Evolutionary conservation across 768 basidiomycete species (phyloP).

Genomic region (Glaciozyma martinii): DNA sequence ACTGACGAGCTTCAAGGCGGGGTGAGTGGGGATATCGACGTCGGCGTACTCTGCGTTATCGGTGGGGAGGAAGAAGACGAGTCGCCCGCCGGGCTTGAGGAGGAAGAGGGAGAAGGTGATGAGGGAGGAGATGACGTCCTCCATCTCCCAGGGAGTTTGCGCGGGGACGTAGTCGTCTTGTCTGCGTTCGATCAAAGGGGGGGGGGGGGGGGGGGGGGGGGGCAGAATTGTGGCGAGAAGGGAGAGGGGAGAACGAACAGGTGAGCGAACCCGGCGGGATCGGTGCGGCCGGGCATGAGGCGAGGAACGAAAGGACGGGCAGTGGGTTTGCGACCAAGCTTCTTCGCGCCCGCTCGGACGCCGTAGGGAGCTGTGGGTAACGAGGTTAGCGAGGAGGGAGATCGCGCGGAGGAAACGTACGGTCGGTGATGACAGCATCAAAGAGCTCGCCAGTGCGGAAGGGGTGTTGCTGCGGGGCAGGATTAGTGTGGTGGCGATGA

Average conservation of each 20-base stretch:
- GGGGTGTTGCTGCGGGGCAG: slow-evolving; percentile 46
- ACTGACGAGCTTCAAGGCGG: slow-evolving; percentile 79
- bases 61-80: slow-evolving; percentile 93
- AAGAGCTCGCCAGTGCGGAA: slow-evolving; percentile 83
- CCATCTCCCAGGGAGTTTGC: slow-evolving; percentile 84
- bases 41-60: slow-evolving; percentile 68
- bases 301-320: slow-evolving; percentile 37
- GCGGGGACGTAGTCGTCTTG: slow-evolving; percentile 65
- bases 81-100: slow-evolving; percentile 70
- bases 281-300: slow-evolving; percentile 38
- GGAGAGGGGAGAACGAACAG: slow-evolving; percentile 35
- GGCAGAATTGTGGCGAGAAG: no score
- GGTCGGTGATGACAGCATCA: slow-evolving; percentile 74
- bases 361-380: slow-evolving; percentile 58
- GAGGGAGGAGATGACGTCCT: slow-evolving; percentile 69
- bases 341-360: slow-evolving; percentile 54
- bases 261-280: slow-evolving; percentile 31
- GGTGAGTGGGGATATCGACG: slow-evolving; percentile 66
- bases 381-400: background rate
- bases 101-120: slow-evolving; percentile 71
- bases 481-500: no score
- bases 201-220: background rate
- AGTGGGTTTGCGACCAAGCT: slow-evolving; percentile 38
- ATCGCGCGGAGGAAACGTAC: slow-evolving; percentile 36
- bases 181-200: slow-evolving; percentile 4